Conservation (phyloP, 768 basidiomycete genomes). For the Kwoniella botswanensis region DNA sequence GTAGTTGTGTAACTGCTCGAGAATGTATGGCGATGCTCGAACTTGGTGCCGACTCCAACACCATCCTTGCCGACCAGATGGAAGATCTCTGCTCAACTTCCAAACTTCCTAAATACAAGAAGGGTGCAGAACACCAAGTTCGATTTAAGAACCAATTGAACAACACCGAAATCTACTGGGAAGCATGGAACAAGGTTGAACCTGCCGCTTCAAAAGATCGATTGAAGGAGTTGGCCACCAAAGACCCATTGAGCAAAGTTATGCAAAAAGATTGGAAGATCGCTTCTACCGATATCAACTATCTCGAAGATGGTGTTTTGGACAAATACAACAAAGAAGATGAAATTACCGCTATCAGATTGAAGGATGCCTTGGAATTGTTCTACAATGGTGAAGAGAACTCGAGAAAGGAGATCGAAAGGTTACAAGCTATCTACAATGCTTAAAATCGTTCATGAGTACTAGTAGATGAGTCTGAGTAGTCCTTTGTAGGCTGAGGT, state of each 20-base stretch:
- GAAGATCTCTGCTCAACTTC: conserved; percentile 27
- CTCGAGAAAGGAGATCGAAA: conserved; percentile 28
- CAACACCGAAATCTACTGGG: conserved; percentile 38
- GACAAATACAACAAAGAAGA: conserved; percentile 49
- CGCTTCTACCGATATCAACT: conserved; percentile 35
- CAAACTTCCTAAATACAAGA: conserved; percentile 28
- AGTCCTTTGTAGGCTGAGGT: no score
- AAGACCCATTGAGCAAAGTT: conserved; percentile 37
- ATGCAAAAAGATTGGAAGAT: conserved; percentile 38
- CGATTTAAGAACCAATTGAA: conserved; percentile 29
- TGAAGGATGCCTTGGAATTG: conserved; percentile 41
- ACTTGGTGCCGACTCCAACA: conserved; percentile 47
- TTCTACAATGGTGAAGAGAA: conserved; percentile 33
- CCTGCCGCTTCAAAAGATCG: conserved; percentile 27
- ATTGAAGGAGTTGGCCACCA: conserved; percentile 32
- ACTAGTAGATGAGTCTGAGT: no score
- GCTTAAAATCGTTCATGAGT: not conserved
- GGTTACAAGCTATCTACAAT: conserved; percentile 26
- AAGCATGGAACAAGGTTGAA: conserved; percentile 18
- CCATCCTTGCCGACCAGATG: conserved; percentile 29
- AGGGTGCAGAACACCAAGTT: conserved; percentile 34
- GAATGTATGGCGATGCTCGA: conserved; percentile 45
- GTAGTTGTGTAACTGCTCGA: conserved; percentile 43
- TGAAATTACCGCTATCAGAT: conserved; percentile 31
- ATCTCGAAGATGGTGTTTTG: conserved; percentile 45